A percentile compares a stretch with the other conserved stretches of the same genome.
phyloP scores from a whole-genome alignment of 2,329 filamentous ascomycete species.

The Colletotrichum orchidophilum region DNA sequence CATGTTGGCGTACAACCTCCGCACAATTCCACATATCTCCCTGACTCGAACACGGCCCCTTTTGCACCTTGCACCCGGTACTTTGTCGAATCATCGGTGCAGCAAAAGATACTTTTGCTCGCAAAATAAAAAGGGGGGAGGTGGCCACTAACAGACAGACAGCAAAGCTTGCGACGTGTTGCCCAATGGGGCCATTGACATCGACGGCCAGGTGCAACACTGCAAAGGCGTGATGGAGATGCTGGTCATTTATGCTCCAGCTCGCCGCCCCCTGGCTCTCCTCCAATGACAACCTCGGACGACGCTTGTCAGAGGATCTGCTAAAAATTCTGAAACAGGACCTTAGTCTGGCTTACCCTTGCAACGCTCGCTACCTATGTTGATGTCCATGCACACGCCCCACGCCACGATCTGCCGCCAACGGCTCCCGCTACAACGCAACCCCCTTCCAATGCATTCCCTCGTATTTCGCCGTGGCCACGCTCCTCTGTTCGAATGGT shows the following conservation, averaged over 20 bases:
- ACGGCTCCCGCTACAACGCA: conserved; percentile 12
- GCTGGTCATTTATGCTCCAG: conserved; percentile 32
- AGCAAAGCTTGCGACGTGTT: conserved; percentile 30
- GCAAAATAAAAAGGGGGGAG: conserved; percentile 4
- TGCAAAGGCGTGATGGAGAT: conserved; percentile 26
- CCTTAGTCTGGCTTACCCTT: conserved; percentile 23
- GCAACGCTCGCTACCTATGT: conserved; percentile 2
- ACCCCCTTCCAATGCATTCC: not conserved
- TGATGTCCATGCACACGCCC: conserved; percentile 24
- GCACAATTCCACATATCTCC: not conserved
- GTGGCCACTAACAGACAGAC: conserved; percentile 5
- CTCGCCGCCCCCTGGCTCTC: conserved; percentile 1
- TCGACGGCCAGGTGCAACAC: conserved; percentile 20
- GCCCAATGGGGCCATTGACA: conserved; percentile 25
- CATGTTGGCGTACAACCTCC: not conserved
- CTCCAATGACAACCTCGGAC: conserved; percentile 31
- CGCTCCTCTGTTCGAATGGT: not conserved
- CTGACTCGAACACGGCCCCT: conserved; percentile 23
- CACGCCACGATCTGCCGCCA: conserved; percentile 28
- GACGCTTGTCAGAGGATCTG: conserved; percentile 32
- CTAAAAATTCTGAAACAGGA: conserved; percentile 31
- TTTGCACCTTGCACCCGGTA: not conserved
- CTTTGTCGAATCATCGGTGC: conserved; percentile 19
- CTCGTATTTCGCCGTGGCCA: not conserved
- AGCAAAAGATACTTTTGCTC: conserved; percentile 16